Evolutionary conservation across 768 basidiomycete genomes (phyloP).

Genomic region (Fistulinella prunicolor): DNA sequence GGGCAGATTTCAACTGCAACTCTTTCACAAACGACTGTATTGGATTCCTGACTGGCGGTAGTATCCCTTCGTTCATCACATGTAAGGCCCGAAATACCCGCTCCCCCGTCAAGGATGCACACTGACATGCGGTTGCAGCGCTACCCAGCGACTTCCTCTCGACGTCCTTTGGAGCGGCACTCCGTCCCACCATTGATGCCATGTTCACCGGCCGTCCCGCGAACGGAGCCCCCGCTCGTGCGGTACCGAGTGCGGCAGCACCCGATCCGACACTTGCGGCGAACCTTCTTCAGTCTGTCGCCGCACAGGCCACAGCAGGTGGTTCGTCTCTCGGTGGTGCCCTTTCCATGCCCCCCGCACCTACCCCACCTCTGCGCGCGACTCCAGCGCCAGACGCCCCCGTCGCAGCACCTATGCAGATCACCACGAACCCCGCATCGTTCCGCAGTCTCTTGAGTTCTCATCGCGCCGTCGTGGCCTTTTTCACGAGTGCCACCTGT

Average conservation of each 20-base stretch:
- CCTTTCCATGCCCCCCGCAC: not conserved
- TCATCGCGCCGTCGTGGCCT: conserved; percentile 71
- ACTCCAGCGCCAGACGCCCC: conserved; percentile 40
- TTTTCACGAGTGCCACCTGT: conserved; percentile 79
- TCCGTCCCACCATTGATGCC: conserved; percentile 87
- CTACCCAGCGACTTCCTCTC: conserved; percentile 83
- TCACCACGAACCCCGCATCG: conserved; percentile 70
- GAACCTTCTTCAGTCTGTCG: conserved; percentile 56
- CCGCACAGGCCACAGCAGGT: conserved; percentile 44
- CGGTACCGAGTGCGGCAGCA: conserved; percentile 26
- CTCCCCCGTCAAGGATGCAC: not conserved
- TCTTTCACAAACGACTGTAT: conserved; percentile 88
- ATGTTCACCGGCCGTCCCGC: conserved; percentile 63
- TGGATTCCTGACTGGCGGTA: conserved; percentile 81
- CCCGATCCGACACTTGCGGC: conserved; percentile 51
- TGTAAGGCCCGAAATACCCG: conserved; percentile 38
- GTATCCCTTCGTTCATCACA: conserved; percentile 80
- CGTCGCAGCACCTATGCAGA: conserved; percentile 61
- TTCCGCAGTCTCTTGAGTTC: conserved; percentile 62
- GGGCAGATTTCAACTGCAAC: conserved; percentile 95
- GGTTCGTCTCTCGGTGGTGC: conserved; percentile 1
- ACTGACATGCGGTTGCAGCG: conserved; percentile 38
- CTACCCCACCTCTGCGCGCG: conserved; percentile 18
- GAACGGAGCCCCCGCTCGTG: conserved; percentile 29
- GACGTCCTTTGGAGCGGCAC: conserved; percentile 81